A percentile compares a stretch with the other conserved stretches of the same genome.
phyloP scores from a whole-genome alignment of 306 rosid genomes.

The Ochetophila trinervis region DNA sequence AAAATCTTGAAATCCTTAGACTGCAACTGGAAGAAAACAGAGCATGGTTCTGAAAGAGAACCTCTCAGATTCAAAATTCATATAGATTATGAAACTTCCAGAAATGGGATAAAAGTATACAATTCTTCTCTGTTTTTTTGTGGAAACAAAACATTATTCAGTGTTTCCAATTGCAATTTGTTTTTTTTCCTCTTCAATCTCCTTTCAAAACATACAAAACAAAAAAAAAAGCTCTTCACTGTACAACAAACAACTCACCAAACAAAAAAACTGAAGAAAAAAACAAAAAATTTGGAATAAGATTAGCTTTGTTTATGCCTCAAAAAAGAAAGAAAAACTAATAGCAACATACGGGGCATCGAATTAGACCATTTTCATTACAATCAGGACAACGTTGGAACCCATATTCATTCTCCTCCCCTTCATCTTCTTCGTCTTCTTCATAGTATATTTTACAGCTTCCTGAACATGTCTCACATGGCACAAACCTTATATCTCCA shows the following conservation, averaged over 20 bases:
- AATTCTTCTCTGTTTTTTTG: constrained; percentile 22
- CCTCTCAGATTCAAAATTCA: constrained; percentile 9
- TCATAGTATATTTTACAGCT: constrained; percentile 86
- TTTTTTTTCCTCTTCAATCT: constrained; percentile 16
- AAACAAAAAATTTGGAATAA: constrained; percentile 13
- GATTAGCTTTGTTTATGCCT: constrained; percentile 31
- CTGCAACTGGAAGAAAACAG: not conserved
- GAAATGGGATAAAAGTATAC: constrained; percentile 20
- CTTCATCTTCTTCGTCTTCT: constrained; percentile 22
- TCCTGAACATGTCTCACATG: constrained; percentile 86
- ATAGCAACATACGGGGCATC: constrained; percentile 70
- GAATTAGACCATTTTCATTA: constrained; percentile 84
- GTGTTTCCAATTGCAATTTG: constrained; percentile 16
- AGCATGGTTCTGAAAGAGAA: not conserved
- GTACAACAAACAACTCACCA: constrained; percentile 50
- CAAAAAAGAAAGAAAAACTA: constrained; percentile 21
- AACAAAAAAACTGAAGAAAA: constrained; percentile 16
- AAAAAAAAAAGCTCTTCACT: constrained; percentile 31
- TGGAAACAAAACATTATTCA: constrained; percentile 24
- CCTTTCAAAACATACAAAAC: constrained; percentile 12
- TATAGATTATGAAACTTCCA: constrained; percentile 17
- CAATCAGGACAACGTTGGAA: constrained; percentile 82
- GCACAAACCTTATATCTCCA: constrained; percentile 89
- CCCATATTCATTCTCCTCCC: constrained; percentile 45
- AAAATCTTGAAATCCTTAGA: too few relatives aligned